Conservation (phyloP, 371 early-diverging fungal species). For the Mortierella sp. region DNA sequence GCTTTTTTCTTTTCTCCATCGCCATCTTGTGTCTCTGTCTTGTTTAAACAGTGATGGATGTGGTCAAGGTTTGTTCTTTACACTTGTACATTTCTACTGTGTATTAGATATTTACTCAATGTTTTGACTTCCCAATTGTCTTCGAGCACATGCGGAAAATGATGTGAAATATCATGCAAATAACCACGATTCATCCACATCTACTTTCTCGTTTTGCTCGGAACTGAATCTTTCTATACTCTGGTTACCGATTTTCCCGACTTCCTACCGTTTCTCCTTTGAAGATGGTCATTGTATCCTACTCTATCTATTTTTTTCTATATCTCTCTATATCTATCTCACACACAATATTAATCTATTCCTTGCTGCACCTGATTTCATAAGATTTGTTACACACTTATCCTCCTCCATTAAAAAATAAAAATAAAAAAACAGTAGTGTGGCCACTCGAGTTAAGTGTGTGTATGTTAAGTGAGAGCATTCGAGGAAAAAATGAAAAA, state of each 20-base stretch:
- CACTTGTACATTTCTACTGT: too few relatives aligned
- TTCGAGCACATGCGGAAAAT: conserved; percentile 6
- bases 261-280: conserved; percentile 4
- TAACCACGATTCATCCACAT: conserved; percentile 31
- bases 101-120: too few relatives aligned
- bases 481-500: background rate
- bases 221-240: too few relatives aligned
- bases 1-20: background rate
- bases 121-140: too few relatives aligned
- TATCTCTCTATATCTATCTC: too few relatives aligned
- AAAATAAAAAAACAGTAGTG: background rate
- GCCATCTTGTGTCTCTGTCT: background rate
- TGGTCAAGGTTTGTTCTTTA: background rate
- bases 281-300: background rate
- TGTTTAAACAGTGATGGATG: background rate
- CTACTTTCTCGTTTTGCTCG: conserved; percentile 1
- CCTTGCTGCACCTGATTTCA: conserved; percentile 9
- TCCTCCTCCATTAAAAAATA: background rate
- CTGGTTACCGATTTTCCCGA: too few relatives aligned
- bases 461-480: background rate
- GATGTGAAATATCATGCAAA: conserved; percentile 28
- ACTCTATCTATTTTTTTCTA: background rate
- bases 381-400: conserved; percentile 6
- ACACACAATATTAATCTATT: background rate
- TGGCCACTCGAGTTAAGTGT: background rate